Percentiles rank a stretch among this genome's conserved stretches.
Evolutionary conservation across 306 rosid species (phyloP).

Genomic region (Purshia tridentata): DNA sequence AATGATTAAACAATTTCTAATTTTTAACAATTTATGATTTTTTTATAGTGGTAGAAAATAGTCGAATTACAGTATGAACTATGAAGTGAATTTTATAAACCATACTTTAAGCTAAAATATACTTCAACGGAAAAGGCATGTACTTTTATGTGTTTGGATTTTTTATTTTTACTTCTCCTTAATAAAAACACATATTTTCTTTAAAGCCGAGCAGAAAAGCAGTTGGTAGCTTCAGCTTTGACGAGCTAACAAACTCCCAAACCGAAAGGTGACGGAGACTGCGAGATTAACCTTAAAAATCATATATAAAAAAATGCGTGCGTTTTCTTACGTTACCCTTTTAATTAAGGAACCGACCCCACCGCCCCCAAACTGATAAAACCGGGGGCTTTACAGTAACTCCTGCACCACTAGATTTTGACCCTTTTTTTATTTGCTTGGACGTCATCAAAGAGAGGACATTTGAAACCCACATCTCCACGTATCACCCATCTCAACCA

Average conservation of each 20-base stretch:
- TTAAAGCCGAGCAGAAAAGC: constrained; percentile 20
- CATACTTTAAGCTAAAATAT: too few relatives aligned
- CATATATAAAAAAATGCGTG: background rate
- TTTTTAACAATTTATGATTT: too few relatives aligned
- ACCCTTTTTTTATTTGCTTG: constrained; percentile 6
- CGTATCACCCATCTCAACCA: constrained; percentile 12
- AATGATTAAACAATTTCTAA: too few relatives aligned
- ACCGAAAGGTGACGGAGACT: constrained; percentile 10
- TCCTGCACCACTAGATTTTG: constrained; percentile 15
- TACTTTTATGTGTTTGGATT: too few relatives aligned
- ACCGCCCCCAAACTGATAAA: constrained; percentile 12
- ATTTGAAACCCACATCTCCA: constrained; percentile 7
- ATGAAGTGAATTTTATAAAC: too few relatives aligned
- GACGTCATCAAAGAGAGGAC: background rate
- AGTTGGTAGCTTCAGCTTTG: background rate
- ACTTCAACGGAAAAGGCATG: too few relatives aligned
- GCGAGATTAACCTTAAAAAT: background rate
- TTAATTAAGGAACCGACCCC: constrained; percentile 6
- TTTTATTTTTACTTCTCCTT: background rate
- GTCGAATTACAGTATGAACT: too few relatives aligned
- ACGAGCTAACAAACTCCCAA: background rate
- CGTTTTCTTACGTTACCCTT: background rate
- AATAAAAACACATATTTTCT: too few relatives aligned
- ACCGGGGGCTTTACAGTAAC: background rate
- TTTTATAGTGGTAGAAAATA: too few relatives aligned